These are phyloP conservation scores for Candida pseudofarinosa DNA, from an alignment of 805 yeast genomes.

Conservation along the genomic window DNA sequence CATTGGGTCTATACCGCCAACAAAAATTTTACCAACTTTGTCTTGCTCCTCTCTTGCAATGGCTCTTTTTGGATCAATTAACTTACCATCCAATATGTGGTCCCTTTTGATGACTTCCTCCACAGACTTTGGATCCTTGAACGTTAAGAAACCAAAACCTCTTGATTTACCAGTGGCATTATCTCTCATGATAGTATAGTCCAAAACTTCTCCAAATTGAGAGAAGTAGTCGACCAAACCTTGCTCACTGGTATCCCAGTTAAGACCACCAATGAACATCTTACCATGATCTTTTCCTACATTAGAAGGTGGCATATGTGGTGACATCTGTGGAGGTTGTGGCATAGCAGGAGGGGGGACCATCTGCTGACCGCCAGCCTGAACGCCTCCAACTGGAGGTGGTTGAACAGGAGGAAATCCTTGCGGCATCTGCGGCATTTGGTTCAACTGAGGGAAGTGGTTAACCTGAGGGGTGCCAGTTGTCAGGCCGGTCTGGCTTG, in stretches of 20 bases:
- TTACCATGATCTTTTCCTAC: conserved; percentile 68
- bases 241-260: conserved; percentile 97
- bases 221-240: conserved; percentile 75
- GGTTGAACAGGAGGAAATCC: conserved; percentile 1
- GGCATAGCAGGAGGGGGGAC: conserved; percentile 6
- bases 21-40: conserved; percentile 92
- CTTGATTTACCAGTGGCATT: conserved; percentile 80
- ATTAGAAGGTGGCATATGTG: conserved; percentile 23
- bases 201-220: conserved; percentile 84
- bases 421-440: conserved; percentile 9
- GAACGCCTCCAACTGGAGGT: not conserved
- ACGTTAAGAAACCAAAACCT: conserved; percentile 93
- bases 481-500: not conserved
- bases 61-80: conserved; percentile 96
- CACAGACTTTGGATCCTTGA: conserved; percentile 75
- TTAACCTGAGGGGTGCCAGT: not conserved
- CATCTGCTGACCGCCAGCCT: conserved; percentile 1
- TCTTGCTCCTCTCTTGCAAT: conserved; percentile 97
- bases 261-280: conserved; percentile 94
- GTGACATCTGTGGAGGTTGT: conserved; percentile 12
- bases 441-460: not conserved
- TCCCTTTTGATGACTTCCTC: conserved; percentile 81
- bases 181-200: conserved; percentile 91
- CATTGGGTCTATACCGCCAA: conserved; percentile 93
- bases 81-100: conserved; percentile 90